Evolutionary conservation across 2,329 filamentous ascomycete genomes (phyloP).

Genomic region (Trichoderma simmonsii): DNA sequence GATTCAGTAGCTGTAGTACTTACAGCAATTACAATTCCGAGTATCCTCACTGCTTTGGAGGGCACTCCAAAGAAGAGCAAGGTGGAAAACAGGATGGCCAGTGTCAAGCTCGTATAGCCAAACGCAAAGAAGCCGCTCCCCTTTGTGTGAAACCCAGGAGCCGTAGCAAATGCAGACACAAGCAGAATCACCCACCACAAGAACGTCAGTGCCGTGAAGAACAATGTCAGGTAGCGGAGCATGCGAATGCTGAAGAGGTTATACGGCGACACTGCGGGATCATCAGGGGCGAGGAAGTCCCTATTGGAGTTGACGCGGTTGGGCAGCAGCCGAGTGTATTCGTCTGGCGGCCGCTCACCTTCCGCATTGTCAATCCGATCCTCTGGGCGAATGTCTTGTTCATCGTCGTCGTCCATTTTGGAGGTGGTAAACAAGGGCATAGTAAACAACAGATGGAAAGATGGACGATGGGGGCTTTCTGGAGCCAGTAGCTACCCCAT

Average conservation of each 20-base stretch:
- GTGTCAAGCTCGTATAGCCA: conserved; percentile 73
- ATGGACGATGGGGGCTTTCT: background rate
- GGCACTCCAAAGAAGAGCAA: conserved; percentile 87
- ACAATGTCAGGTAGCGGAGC: conserved; percentile 71
- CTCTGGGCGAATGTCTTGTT: conserved; percentile 17
- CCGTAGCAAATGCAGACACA: conserved; percentile 87
- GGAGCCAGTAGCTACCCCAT: background rate
- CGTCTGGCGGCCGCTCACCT: conserved; percentile 38
- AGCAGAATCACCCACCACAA: conserved; percentile 91
- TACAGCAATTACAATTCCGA: conserved; percentile 63
- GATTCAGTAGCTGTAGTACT: conserved; percentile 6
- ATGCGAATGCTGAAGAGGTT: conserved; percentile 90
- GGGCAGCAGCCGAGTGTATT: conserved; percentile 65
- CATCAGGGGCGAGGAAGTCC: conserved; percentile 39
- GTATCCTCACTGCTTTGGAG: conserved; percentile 72
- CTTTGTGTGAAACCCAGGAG: conserved; percentile 77
- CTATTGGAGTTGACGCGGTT: conserved; percentile 56
- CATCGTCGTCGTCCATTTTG: conserved; percentile 23
- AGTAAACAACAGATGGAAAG: background rate
- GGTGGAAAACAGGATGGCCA: conserved; percentile 70
- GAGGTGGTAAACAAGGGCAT: conserved; percentile 37
- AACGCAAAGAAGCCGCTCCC: conserved; percentile 94
- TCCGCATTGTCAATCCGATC: conserved; percentile 2
- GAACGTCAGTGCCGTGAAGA: conserved; percentile 73
- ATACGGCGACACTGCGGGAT: conserved; percentile 73